Evolutionary conservation across 805 yeast species (phyloP).

Genomic region (Lachancea dasiensis): DNA sequence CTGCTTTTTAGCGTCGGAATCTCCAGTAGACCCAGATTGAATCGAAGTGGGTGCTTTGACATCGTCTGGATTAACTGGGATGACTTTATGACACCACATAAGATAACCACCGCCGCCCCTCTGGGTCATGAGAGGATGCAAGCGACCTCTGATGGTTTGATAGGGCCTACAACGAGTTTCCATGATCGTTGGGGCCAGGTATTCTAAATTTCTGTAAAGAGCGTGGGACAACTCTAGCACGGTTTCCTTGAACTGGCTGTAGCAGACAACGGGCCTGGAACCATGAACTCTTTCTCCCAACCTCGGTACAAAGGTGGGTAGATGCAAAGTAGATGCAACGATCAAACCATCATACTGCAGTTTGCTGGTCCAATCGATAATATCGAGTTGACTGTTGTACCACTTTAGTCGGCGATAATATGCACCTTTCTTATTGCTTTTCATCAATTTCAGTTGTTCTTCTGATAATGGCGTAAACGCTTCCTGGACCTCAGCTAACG

Average conservation of each 20-base stretch:
- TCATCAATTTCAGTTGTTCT: constrained; percentile 50
- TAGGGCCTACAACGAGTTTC: constrained; percentile 81
- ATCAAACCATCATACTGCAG: constrained; percentile 71
- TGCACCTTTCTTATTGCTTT: constrained; percentile 55
- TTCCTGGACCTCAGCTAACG: constrained; percentile 37
- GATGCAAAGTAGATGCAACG: constrained; percentile 64
- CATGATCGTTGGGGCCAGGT: constrained; percentile 74
- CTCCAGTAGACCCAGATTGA: neutral
- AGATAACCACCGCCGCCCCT: constrained; percentile 90
- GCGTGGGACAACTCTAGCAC: constrained; percentile 65
- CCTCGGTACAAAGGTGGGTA: constrained; percentile 56
- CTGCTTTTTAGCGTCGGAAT: constrained; percentile 9
- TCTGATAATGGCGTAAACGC: constrained; percentile 37
- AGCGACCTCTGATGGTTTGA: constrained; percentile 89
- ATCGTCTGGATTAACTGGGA: constrained; percentile 39
- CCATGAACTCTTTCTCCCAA: constrained; percentile 69
- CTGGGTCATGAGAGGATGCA: constrained; percentile 94
- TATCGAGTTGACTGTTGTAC: constrained; percentile 32
- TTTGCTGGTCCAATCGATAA: constrained; percentile 43
- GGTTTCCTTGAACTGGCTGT: constrained; percentile 74
- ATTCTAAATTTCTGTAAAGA: constrained; percentile 57
- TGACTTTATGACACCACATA: constrained; percentile 70
- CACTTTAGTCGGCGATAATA: constrained; percentile 61
- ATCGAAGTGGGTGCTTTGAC: constrained; percentile 22
- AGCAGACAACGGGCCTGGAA: constrained; percentile 79